Evolutionary conservation across 371 early-diverging fungal genomes (phyloP).

Genomic region (Actinomortierella ambigua): DNA sequence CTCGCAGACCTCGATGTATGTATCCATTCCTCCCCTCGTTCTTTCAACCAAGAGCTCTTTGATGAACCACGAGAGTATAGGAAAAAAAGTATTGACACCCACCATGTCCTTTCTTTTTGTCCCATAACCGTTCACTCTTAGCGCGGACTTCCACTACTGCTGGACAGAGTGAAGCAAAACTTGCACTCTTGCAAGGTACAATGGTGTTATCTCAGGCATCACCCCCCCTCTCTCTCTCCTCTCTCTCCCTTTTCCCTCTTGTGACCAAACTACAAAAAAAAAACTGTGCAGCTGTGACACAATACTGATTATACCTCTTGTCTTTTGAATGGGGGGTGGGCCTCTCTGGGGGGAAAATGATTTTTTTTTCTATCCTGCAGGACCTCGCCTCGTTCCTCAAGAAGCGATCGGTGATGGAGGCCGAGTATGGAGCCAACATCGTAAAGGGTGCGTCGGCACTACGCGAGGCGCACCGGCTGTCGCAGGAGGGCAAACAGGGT

Average conservation of each 20-base stretch:
- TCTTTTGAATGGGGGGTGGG: no score
- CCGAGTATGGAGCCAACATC: constrained; percentile 47
- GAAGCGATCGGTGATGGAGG: constrained; percentile 48
- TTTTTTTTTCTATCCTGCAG: constrained; percentile 9
- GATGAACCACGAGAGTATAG: no score
- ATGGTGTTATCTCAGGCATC: not conserved
- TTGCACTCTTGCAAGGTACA: constrained; percentile 46
- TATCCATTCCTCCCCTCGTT: not conserved
- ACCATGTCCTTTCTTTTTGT: not conserved
- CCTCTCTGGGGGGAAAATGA: not conserved
- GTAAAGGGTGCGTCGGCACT: constrained; percentile 29
- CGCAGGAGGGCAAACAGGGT: constrained; percentile 41
- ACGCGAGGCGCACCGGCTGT: constrained; percentile 29
- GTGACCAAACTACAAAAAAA: no score
- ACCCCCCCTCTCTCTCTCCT: not conserved
- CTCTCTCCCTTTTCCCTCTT: not conserved
- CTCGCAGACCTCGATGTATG: constrained; percentile 42
- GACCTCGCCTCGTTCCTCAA: constrained; percentile 46
- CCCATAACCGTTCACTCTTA: constrained; percentile 4
- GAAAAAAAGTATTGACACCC: no score
- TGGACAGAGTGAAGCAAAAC: constrained; percentile 50
- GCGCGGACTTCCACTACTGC: constrained; percentile 41
- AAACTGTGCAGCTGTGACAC: no score
- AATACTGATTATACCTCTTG: no score
- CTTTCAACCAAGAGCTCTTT: no score